phyloP scores from a whole-genome alignment of 2,329 filamentous ascomycete species.

The Botryotinia globosa region DNA sequence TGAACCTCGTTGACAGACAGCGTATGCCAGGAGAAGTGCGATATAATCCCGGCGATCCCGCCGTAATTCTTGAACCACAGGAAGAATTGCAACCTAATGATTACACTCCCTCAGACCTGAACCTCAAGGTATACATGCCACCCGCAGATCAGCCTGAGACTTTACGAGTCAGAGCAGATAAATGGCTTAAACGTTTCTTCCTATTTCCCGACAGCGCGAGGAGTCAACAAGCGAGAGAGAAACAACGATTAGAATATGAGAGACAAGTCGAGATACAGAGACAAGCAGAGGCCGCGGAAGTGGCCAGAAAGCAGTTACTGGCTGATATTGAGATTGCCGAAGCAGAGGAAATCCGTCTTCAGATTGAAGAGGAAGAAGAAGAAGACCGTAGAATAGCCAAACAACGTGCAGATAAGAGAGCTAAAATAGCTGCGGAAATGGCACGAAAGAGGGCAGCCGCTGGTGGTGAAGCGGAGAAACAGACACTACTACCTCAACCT shows the following conservation, averaged over 20 bases:
- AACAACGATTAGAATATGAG: background rate
- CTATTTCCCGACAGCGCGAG: background rate
- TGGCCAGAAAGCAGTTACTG: background rate
- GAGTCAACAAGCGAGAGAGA: background rate
- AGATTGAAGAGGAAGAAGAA: background rate
- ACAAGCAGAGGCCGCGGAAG: background rate
- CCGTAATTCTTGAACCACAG: background rate
- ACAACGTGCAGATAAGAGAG: background rate
- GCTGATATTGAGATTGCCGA: background rate
- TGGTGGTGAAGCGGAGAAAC: background rate
- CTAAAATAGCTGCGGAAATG: background rate
- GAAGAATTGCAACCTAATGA: background rate
- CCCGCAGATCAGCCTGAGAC: background rate
- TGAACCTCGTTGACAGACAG: background rate
- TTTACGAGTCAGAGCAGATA: background rate
- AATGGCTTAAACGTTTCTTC: background rate
- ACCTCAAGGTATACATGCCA: background rate
- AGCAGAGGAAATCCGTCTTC: background rate
- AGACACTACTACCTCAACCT: background rate
- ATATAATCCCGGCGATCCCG: background rate
- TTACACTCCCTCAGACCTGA: background rate
- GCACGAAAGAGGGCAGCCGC: background rate
- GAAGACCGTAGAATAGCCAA: background rate
- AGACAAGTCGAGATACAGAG: background rate
- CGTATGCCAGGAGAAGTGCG: background rate